Percentiles rank a stretch among this genome's conserved stretches.
Conservation (phyloP, 2,329 filamentous ascomycete species). For the Didymosphaeria variabile region DNA sequence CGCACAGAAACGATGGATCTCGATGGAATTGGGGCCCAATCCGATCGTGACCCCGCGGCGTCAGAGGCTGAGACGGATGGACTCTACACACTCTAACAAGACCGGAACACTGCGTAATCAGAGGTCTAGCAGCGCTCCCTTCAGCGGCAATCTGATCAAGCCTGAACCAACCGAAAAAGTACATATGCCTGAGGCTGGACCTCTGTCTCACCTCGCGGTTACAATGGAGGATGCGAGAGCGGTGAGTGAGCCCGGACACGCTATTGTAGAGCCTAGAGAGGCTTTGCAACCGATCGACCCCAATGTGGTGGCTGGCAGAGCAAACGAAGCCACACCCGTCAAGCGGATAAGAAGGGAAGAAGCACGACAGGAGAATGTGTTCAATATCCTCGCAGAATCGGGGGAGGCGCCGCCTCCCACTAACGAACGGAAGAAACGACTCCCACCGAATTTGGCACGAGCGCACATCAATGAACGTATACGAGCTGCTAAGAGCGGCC, state of each 20-base stretch:
- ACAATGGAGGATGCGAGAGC: slow-evolving; percentile 27
- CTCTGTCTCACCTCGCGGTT: not conserved
- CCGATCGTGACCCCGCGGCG: slow-evolving; percentile 43
- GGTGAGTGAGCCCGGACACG: slow-evolving; percentile 30
- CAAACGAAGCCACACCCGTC: slow-evolving; percentile 23
- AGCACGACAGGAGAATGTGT: slow-evolving; percentile 19
- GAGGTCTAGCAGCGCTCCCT: slow-evolving; percentile 41
- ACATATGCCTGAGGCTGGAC: not conserved
- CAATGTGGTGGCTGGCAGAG: slow-evolving; percentile 29
- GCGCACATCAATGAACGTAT: slow-evolving; percentile 37
- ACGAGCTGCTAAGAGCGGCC: slow-evolving; percentile 21
- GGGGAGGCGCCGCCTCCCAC: slow-evolving; percentile 32
- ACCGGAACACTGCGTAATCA: slow-evolving; percentile 33
- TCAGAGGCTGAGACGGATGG: slow-evolving; percentile 19
- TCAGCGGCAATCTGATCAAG: slow-evolving; percentile 30
- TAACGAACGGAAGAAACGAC: slow-evolving; percentile 25
- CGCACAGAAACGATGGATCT: slow-evolving; percentile 56
- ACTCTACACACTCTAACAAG: slow-evolving; percentile 20
- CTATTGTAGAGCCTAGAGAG: slow-evolving; percentile 11
- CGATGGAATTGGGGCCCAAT: slow-evolving; percentile 47
- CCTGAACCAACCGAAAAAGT: slow-evolving; percentile 21
- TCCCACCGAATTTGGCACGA: slow-evolving; percentile 35
- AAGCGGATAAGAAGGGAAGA: slow-evolving; percentile 32
- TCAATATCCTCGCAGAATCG: slow-evolving; percentile 37
- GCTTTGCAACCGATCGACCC: slow-evolving; percentile 37